A percentile compares a stretch with the other conserved stretches of the same genome.
These are phyloP conservation scores for Climacium dendroides DNA, from an alignment of 225 moss, liverwort and hornwort species.

Conservation along the genomic window DNA sequence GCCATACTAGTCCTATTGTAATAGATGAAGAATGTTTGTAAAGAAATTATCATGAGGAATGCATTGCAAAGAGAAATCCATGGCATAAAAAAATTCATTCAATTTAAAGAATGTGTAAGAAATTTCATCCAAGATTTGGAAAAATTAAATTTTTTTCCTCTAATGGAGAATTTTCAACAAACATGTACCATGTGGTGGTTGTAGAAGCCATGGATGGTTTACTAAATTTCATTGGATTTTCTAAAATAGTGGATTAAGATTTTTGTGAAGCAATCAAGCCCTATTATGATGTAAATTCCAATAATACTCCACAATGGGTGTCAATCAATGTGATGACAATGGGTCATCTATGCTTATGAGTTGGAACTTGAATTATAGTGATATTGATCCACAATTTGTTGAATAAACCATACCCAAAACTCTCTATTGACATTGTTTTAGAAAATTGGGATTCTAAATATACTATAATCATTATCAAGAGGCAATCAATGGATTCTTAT, in stretches of 20 bases:
- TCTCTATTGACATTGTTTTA: too few species aligned
- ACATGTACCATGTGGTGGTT: accelerated
- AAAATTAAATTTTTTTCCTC: not conserved
- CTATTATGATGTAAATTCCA: not conserved
- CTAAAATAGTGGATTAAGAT: not conserved
- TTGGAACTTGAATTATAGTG: not conserved
- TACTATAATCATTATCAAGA: too few species aligned
- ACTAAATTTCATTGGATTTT: not conserved
- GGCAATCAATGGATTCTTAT: too few species aligned
- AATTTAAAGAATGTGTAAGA: not conserved
- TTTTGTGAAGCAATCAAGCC: not conserved
- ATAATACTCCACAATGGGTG: not conserved
- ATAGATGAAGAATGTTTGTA: too few species aligned
- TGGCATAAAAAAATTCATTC: not conserved
- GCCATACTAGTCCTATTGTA: too few species aligned
- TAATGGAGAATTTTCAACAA: not conserved
- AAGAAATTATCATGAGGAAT: not conserved
- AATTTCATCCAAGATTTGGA: not conserved
- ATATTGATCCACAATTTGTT: not conserved
- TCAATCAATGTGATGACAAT: too few species aligned
- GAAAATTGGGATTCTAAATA: too few species aligned
- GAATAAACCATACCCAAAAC: not conserved
- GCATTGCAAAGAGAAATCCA: accelerated
- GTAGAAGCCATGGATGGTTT: accelerated
- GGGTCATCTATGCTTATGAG: not conserved